Percentiles rank a stretch among this genome's conserved stretches.
phyloP scores from a whole-genome alignment of 371 early-diverging fungal genomes.

The Blakeslea trispora region DNA sequence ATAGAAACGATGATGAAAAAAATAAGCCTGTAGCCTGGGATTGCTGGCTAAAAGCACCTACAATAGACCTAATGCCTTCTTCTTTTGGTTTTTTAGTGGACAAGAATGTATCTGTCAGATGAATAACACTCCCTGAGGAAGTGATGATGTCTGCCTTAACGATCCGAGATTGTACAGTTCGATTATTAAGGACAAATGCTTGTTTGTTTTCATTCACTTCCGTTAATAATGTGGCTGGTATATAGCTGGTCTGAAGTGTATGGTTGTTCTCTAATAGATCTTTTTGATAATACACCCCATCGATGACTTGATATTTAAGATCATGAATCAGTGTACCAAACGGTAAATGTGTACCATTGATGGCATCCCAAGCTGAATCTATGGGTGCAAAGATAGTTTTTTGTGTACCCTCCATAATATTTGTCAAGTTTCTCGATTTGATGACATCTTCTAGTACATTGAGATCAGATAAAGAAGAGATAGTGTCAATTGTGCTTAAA shows the following conservation, averaged over 20 bases:
- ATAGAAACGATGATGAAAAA: too few relatives aligned
- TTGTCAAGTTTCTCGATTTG: constrained; percentile 26
- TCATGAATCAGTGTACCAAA: constrained; percentile 33
- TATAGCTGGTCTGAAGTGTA: constrained; percentile 10
- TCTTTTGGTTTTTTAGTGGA: constrained; percentile 1
- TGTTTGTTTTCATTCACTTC: constrained; percentile 4
- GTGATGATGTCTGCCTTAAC: constrained; percentile 21
- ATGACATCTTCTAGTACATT: constrained; percentile 21
- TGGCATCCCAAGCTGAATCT: constrained; percentile 24
- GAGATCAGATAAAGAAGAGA: constrained; percentile 23
- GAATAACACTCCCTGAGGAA: constrained; percentile 28
- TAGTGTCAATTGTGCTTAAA: constrained; percentile 20
- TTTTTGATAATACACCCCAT: constrained; percentile 20
- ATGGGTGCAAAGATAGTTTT: constrained; percentile 35
- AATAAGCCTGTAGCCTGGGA: too few relatives aligned
- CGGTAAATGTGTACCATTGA: constrained; percentile 25
- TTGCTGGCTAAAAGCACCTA: too few relatives aligned
- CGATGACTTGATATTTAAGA: constrained; percentile 33
- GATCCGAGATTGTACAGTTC: background rate
- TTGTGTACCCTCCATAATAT: constrained; percentile 22
- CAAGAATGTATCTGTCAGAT: constrained; percentile 30
- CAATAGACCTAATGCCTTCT: too few relatives aligned
- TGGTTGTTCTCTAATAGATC: constrained; percentile 14
- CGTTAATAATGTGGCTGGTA: constrained; percentile 13
- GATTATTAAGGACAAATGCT: constrained; percentile 13